Evolutionary conservation across 345 rosid species (phyloP), one percentile per base, ranked within the genome.

Genomic region (Syzygium jambos): DNA sequence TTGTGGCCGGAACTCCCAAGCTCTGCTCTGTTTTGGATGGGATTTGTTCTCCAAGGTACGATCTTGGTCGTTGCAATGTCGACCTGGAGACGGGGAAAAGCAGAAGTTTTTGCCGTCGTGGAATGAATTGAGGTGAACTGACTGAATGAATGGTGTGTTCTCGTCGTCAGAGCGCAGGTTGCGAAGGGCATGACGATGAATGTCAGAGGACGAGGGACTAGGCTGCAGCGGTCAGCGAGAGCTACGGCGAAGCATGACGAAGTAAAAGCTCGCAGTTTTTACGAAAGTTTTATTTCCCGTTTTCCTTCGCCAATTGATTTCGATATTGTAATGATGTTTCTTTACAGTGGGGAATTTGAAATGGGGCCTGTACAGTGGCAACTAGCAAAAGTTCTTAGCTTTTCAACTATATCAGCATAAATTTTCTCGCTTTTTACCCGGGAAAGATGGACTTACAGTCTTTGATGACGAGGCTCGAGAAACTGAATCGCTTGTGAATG

Each of bases 211-310:
- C 15, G 30, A 56, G 87, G 92, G 85, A 78, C 89, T 27, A 38
- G 86, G 86, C 63, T 21, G 65, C 86, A 55, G 30, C 63, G 11
- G 82, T 73, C 92, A 63, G 86, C 54, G 87, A 89, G 88, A 87
- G 87, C 88, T 91, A 89, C 90, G 17, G n/a, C 85, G 88, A 93
- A 89, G 90, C 90, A 80, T 92, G 93, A 89, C 43, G 90, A 93
- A 86, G 95, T 92, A 92, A 89, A 89, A 87, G 34, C 78, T 43
- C 85, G 77, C 86, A 88, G 59, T 88, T 88, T 90, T 15, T 15
- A 25, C 78, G 46, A 68, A 68, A 68, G 78, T 38, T 73, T 1
- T 73, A 21, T 73, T 21, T 38, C 49, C 82, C 21, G 38, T 29
- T 83, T 15, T 55, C 49, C 29, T 10, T 53, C 41, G 21, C 25